Evolutionary conservation across 176 grass and related monocot species (phyloP).

Genomic region (Carex scoparia): DNA sequence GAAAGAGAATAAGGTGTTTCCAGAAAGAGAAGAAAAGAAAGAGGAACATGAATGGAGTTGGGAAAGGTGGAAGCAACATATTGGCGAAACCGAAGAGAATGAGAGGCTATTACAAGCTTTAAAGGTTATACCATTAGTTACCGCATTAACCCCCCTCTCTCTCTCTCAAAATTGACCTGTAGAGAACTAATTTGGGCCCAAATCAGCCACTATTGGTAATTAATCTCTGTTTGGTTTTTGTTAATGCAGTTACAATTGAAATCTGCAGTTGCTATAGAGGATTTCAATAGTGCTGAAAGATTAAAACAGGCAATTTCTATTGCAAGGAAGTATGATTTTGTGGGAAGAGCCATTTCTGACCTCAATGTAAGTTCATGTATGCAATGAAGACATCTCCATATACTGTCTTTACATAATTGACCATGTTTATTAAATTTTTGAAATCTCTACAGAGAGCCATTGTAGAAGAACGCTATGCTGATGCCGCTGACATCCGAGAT

Average conservation of each 20-base stretch:
- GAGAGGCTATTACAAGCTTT: conserved; percentile 58
- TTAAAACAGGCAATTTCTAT: conserved; percentile 67
- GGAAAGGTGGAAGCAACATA: conserved; percentile 79
- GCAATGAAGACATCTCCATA: not conserved
- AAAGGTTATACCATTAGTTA: conserved; percentile 38
- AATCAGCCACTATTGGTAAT: not conserved
- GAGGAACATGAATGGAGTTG: conserved; percentile 66
- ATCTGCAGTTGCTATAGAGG: conserved; percentile 61
- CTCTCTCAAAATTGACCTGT: not conserved
- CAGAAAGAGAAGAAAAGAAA: conserved; percentile 22
- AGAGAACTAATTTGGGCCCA: not conserved
- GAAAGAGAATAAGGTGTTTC: conserved; percentile 23
- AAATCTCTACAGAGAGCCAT: conserved; percentile 57
- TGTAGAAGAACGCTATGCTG: conserved; percentile 65
- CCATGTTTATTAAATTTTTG: conserved; percentile 22
- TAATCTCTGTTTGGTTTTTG: conserved; percentile 2
- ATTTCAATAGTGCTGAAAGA: conserved; percentile 76
- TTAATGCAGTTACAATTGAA: conserved; percentile 75
- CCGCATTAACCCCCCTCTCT: not conserved
- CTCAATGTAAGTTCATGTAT: conserved; percentile 58
- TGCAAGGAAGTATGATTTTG: conserved; percentile 61
- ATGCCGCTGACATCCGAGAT: conserved; percentile 81
- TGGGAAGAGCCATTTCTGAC: conserved; percentile 60
- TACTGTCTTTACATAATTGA: conserved; percentile 28
- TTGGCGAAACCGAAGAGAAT: conserved; percentile 59